Evolutionary conservation across 352 stramenopile species (phyloP).

Genomic region (Phytophthora melonis): DNA sequence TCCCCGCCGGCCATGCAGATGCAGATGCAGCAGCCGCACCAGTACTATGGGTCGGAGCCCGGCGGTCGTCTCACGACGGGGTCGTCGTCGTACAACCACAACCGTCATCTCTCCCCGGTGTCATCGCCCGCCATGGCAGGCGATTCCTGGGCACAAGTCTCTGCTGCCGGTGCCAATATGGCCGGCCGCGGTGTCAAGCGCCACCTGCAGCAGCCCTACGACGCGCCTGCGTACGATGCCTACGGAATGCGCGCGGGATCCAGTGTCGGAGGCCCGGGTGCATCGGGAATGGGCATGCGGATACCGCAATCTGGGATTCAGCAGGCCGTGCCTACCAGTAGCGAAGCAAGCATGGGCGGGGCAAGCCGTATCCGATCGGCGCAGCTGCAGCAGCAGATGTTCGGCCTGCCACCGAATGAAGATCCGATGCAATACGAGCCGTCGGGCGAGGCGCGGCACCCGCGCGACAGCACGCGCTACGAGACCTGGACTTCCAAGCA

Average conservation of each 20-base stretch:
- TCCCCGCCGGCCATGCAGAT: constrained; percentile 34
- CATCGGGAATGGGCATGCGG: not conserved
- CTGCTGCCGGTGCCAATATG: not conserved
- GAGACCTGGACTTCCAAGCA: constrained; percentile 89
- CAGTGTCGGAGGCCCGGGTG: not conserved
- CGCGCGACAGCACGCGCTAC: constrained; percentile 68
- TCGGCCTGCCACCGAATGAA: constrained; percentile 38
- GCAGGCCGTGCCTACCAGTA: not conserved
- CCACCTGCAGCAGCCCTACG: constrained; percentile 45
- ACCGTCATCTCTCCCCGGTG: constrained; percentile 34
- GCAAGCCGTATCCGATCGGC: constrained; percentile 6
- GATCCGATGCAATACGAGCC: constrained; percentile 52
- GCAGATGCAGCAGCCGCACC: constrained; percentile 13
- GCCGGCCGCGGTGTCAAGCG: constrained; percentile 49
- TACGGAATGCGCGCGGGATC: constrained; percentile 6
- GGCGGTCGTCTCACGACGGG: constrained; percentile 29
- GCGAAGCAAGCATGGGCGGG: not conserved
- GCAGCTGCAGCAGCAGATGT: constrained; percentile 31
- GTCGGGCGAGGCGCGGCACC: constrained; percentile 57
- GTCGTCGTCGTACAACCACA: constrained; percentile 27
- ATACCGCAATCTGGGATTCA: constrained; percentile 1
- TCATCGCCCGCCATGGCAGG: constrained; percentile 44
- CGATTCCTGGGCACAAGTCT: constrained; percentile 29
- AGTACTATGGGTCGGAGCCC: constrained; percentile 28
- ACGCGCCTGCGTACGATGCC: constrained; percentile 25